These are phyloP conservation scores for Diaporthe ampelina DNA, from an alignment of 2,329 filamentous ascomycete genomes.

Conservation along the genomic window DNA sequence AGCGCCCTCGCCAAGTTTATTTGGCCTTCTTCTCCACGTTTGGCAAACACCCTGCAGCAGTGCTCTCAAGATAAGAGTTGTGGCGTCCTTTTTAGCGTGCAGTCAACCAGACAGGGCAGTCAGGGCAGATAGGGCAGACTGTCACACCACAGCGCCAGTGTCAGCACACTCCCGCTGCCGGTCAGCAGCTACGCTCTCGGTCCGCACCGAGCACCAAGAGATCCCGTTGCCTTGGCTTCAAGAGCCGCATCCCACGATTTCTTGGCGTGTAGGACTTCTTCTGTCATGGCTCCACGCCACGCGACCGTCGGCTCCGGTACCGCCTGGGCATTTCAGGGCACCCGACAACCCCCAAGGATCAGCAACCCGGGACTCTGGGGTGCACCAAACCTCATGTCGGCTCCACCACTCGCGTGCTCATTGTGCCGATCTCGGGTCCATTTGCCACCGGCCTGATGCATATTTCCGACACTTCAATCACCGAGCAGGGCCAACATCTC, in stretches of 20 bases:
- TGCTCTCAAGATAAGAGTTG: neutral
- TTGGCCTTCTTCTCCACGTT: constrained; percentile 13
- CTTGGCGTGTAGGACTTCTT: neutral
- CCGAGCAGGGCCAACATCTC: neutral
- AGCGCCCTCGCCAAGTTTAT: constrained; percentile 25
- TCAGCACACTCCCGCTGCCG: neutral
- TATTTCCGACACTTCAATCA: neutral
- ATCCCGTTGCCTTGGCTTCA: constrained; percentile 17
- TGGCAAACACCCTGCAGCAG: neutral
- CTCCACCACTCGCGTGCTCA: constrained; percentile 18
- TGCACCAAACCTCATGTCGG: neutral
- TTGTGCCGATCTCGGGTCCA: constrained; percentile 6
- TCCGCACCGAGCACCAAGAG: constrained; percentile 27
- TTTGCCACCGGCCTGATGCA: constrained; percentile 1
- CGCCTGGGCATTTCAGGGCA: neutral
- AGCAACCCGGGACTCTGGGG: neutral
- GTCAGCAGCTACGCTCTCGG: constrained; percentile 28
- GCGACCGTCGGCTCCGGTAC: neutral
- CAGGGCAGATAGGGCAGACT: too few relatives aligned
- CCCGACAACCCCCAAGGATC: neutral
- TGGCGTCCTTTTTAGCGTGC: neutral
- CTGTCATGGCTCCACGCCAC: neutral
- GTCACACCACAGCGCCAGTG: neutral
- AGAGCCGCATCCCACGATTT: constrained; percentile 18
- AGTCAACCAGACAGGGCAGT: too few relatives aligned